Evolutionary conservation across 306 rosid genomes (phyloP), one percentile per base, ranked within the genome.

Genomic region (Casuarina cunninghamiana): DNA sequence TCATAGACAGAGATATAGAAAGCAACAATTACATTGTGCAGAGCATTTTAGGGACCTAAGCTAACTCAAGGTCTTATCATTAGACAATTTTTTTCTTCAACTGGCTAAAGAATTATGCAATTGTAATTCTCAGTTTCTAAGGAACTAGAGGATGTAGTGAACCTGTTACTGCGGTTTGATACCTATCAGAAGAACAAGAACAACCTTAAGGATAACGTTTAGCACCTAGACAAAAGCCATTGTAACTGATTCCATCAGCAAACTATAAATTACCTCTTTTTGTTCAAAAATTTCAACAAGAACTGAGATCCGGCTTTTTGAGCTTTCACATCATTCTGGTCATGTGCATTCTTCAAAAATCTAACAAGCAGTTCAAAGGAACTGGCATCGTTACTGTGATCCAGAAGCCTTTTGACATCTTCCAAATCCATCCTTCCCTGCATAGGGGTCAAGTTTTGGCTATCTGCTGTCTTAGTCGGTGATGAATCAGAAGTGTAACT

Each of bases 331-430:
- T 96, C 97, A 55, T 75, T 78, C 65, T 4, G 84, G 70, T 83
- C 90, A 84, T 73, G 72, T 73, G 99, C 92, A 73, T 78, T 87
- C 84, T 78, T 86, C 50, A 96, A 77, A 88, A 96, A 96, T 46
- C 50, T 84, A 82, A 84, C 70, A 3, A 96, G 90, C 43, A 91
- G 93, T 69, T 88, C 89, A 49, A 80, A 42, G 41, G 86, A 84
- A 74, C 81, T 84, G 75, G 75, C 90, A 54, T 72, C 82, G 76
- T 80, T 69, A 60, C 87, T 86, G 82, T 77, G 46, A 74, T 80
- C 82, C 83, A 86, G 80, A 80, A 46, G 39, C 69, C 62, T 77
- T 75, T 85, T 85, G 81, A 96, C 82, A 67, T 93, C 90, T 79
- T 84, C 86, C 60, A 74, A 71, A 82, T 84, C 84, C 16, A 77